phyloP scores from a whole-genome alignment of 148 eudicot genomes.

The Dysphania ambrosioides region DNA sequence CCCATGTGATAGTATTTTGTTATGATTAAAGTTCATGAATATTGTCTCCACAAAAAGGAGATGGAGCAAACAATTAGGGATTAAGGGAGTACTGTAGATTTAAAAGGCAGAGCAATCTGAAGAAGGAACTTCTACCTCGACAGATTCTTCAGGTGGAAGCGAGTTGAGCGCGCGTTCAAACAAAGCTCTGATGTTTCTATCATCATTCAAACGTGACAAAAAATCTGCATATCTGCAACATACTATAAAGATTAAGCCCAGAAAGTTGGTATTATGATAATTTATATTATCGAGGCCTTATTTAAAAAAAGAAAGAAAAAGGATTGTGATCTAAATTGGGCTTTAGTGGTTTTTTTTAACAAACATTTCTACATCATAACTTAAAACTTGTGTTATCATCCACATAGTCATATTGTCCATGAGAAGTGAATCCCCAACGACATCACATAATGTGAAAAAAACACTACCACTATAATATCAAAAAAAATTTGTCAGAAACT shows the following conservation, averaged over 20 bases:
- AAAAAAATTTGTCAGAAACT: too few species aligned
- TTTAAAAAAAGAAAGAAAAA: not conserved
- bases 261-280: not conserved
- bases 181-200: constrained; percentile 91
- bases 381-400: not conserved
- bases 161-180: constrained; percentile 95
- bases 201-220: constrained; percentile 89
- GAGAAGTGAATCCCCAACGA: not conserved
- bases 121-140: constrained; percentile 53
- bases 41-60: too few species aligned
- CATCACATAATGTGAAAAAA: not conserved
- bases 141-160: constrained; percentile 86
- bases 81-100: too few species aligned
- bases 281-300: not conserved
- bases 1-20: too few species aligned
- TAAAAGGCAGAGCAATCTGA: constrained; percentile 8
- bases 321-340: not conserved
- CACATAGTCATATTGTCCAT: not conserved
- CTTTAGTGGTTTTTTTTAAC: not conserved
- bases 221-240: constrained; percentile 95
- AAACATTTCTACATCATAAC: not conserved
- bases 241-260: constrained; percentile 14
- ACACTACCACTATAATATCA: too few species aligned
- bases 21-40: too few species aligned
- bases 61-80: too few species aligned